Conservation (phyloP, 306 rosid genomes). For the Purshia tridentata region DNA sequence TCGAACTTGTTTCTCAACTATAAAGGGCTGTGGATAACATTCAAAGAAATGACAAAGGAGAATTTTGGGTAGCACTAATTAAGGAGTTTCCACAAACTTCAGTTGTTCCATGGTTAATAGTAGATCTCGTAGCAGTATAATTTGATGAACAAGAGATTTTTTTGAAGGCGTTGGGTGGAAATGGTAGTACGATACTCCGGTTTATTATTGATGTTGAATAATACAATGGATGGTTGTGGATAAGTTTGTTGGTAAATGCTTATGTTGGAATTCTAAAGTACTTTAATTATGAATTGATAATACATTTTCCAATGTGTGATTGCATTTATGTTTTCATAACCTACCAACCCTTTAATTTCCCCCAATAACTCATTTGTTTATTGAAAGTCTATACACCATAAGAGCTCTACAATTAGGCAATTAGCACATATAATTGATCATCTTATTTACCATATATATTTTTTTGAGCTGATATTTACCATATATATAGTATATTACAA, state of each 20-base stretch:
- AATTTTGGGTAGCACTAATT: conserved; percentile 51
- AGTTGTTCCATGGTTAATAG: neutral
- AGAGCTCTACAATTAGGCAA: too few species aligned
- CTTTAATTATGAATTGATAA: too few species aligned
- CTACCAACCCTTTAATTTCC: too few species aligned
- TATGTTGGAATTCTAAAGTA: conserved; percentile 30
- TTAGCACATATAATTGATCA: too few species aligned
- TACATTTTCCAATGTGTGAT: too few species aligned
- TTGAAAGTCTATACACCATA: too few species aligned
- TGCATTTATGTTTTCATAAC: too few species aligned
- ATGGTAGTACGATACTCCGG: conserved; percentile 27
- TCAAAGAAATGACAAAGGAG: conserved; percentile 39
- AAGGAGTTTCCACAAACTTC: neutral
- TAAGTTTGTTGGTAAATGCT: conserved; percentile 50
- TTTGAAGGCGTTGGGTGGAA: conserved; percentile 43
- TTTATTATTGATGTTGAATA: conserved; percentile 57
- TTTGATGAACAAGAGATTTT: conserved; percentile 38
- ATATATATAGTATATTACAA: too few species aligned
- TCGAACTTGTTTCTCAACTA: conserved; percentile 33
- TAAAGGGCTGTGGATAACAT: conserved; percentile 53
- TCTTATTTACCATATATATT: too few species aligned
- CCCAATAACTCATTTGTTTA: too few species aligned
- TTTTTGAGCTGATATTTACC: too few species aligned
- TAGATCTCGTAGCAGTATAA: conserved; percentile 45
- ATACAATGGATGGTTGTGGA: conserved; percentile 45